Conservation (phyloP, 78 protist genomes). For the Dictyostelium purpureum region DNA sequence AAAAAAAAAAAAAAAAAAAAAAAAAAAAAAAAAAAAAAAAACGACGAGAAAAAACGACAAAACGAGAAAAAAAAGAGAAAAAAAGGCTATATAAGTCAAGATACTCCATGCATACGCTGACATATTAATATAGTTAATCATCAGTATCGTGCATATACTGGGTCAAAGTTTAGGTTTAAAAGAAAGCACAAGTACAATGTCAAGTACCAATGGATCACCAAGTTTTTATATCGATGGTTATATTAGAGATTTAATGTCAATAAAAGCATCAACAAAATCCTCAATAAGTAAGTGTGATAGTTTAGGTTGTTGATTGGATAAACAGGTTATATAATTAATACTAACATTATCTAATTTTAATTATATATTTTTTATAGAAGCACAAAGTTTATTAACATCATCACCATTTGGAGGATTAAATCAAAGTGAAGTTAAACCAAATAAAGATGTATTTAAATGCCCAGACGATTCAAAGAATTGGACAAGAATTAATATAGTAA, state of each 20-base stretch:
- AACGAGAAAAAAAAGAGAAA: neutral
- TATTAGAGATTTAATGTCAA: constrained; percentile 38
- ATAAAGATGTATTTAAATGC: constrained; percentile 53
- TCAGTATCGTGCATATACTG: neutral
- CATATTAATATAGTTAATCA: neutral
- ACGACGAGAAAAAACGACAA: neutral
- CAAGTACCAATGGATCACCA: neutral
- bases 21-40: neutral
- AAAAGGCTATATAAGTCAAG: neutral
- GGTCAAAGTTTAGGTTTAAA: neutral
- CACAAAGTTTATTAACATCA: constrained; percentile 42
- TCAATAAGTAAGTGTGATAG: constrained; percentile 17
- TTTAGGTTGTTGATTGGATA: no score
- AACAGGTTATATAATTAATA: neutral
- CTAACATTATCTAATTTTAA: neutral
- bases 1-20: no score
- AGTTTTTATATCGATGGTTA: constrained; percentile 42
- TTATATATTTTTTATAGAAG: neutral
- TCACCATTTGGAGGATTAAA: constrained; percentile 68
- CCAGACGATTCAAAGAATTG: constrained; percentile 45
- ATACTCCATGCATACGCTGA: neutral
- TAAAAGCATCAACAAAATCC: constrained; percentile 13
- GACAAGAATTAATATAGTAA: constrained; percentile 35
- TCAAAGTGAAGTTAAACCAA: neutral
- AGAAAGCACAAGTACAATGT: constrained; percentile 13